Base-by-base conservation (phyloP, 768 basidiomycete genomes). In the Leucocoprinus leucothites region DNA sequence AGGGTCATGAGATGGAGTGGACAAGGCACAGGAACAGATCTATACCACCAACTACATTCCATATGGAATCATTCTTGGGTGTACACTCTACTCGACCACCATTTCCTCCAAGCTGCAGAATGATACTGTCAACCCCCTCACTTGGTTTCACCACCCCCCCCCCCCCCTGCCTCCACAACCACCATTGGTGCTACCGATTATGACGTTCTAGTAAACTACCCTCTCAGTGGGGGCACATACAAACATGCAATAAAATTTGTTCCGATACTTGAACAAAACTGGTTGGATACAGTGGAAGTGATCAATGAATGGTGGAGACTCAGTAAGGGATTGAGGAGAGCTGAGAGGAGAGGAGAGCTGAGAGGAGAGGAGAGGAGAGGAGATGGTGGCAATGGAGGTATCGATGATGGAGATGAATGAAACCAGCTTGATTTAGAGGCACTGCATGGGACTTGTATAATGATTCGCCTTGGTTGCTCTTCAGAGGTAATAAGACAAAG, bases 231-330 rank as follows among this genome's bases (percentile, higher is more conserved):
- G 0, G 89, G 90, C 3, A 80, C 77, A 31, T 81, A 80, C 57
- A 80, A 80, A 58, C 78, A 85, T 9, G 76, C 75, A 2, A 71
- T 71, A 7, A 85, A 81, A 60, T 95, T 94, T 60, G 74, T 81
- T 13, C 84, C 84, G 7, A 60, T 99, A 28, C 63, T 94, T 47
- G 60, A 75, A 53, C 76, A 94, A 57, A 81, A 82, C 50, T 76
- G 91, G 50, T 70, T 88, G 26, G 89, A 91, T 55, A 76, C 77
- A 6, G 84, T 87, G 0, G 87, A 90, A 34, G 80, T 82, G 13
- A 78, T 81, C 21, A 96, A 98, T 65, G 84, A 84, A 63, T 79
- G 87, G 51, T 98, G 90, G 89, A 76, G 85, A 57, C 63, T 76
- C 14, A 87, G 87, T 9, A 84, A 85, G 63, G 87, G 83, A 1